Conservation (phyloP, 1,284 basidiomycete species). For the Neotropicomus parvogracilis region DNA sequence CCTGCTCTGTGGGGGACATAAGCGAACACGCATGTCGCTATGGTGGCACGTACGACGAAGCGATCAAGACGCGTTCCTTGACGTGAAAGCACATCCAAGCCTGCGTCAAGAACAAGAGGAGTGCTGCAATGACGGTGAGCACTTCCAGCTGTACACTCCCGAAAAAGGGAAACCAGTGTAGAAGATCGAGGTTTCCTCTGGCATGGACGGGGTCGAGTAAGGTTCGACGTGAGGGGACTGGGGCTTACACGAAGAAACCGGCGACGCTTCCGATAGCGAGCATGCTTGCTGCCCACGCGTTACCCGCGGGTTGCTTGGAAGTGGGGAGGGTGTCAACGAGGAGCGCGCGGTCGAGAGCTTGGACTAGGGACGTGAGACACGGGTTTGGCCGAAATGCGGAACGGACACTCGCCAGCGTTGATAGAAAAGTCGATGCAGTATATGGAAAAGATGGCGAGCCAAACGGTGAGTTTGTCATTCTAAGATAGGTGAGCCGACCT, state of each 20-base stretch:
- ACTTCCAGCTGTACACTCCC: conserved; percentile 80
- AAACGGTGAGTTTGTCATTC: conserved; percentile 67
- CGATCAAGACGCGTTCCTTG: conserved; percentile 73
- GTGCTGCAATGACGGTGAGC: conserved; percentile 54
- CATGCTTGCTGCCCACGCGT: conserved; percentile 95
- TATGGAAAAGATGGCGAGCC: conserved; percentile 80
- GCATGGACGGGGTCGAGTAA: neutral
- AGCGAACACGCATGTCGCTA: conserved; percentile 9
- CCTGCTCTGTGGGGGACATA: conserved; percentile 13
- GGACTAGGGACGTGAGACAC: conserved; percentile 44
- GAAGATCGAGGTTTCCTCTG: conserved; percentile 74
- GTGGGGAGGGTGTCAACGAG: conserved; percentile 71
- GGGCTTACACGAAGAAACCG: conserved; percentile 82
- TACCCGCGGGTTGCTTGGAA: conserved; percentile 76
- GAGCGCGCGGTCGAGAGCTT: conserved; percentile 80
- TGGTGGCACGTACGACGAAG: conserved; percentile 37
- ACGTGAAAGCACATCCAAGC: conserved; percentile 61
- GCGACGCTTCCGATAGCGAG: conserved; percentile 76
- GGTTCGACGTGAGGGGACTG: neutral
- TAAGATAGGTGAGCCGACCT: conserved; percentile 25
- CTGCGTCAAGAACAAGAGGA: conserved; percentile 54
- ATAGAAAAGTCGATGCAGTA: conserved; percentile 92
- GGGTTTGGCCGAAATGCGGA: neutral
- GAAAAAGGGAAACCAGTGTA: conserved; percentile 60
- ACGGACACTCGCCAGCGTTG: conserved; percentile 65